A percentile compares a stretch with the other conserved stretches of the same genome.
phyloP scores from a whole-genome alignment of 257 asterid species.

The Solanum etuberosum region DNA sequence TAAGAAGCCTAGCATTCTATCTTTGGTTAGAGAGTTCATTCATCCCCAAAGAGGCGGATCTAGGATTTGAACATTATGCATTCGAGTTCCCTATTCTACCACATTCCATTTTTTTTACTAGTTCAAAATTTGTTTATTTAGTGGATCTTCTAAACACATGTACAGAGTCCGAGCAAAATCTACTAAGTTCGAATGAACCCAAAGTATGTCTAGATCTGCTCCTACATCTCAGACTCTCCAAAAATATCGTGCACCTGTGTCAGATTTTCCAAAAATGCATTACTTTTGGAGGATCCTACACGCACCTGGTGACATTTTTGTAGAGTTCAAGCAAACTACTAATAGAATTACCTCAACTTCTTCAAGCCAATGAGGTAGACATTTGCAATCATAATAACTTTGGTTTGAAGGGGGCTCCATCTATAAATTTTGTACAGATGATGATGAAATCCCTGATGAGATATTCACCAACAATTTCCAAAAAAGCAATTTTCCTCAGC shows the following conservation, averaged over 20 bases:
- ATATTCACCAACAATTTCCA: conserved; percentile 38
- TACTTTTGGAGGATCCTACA: no score
- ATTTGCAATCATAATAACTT: conserved; percentile 34
- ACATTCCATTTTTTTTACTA: no score
- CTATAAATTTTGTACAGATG: conserved; percentile 32
- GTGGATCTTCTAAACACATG: no score
- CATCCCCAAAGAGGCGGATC: neutral
- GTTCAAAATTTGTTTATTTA: no score
- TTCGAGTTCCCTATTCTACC: neutral
- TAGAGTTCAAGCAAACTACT: neutral
- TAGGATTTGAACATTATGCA: neutral
- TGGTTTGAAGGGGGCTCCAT: conserved; percentile 99
- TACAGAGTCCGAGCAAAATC: no score
- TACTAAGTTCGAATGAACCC: no score
- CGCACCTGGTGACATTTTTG: no score
- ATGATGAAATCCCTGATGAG: conserved; percentile 44
- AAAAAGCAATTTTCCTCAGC: neutral
- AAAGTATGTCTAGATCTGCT: no score
- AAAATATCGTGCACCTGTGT: no score
- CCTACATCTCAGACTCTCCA: no score
- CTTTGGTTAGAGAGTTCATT: neutral
- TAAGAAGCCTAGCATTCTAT: no score
- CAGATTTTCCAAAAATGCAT: no score
- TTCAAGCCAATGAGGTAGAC: conserved; percentile 27
- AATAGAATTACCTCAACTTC: conserved; percentile 49